Evolutionary conservation across 768 basidiomycete genomes (phyloP).

Genomic region (Hygrophorus pudorinus): DNA sequence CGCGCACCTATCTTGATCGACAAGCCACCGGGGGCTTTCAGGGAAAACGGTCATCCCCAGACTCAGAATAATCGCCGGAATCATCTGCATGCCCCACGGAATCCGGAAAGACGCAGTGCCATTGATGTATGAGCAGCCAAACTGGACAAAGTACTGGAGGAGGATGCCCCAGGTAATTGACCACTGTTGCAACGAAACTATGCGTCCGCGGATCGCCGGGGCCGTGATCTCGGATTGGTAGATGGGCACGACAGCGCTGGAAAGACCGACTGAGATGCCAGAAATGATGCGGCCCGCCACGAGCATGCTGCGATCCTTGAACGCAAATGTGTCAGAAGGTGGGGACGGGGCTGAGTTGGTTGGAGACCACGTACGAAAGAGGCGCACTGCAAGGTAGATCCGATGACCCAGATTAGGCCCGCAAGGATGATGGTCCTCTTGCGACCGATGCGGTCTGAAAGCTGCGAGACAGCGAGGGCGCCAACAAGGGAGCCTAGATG

Average conservation of each 20-base stretch:
- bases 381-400: slow-evolving; percentile 64
- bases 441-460: slow-evolving; percentile 58
- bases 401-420: slow-evolving; percentile 64
- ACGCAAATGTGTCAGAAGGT: slow-evolving; percentile 1
- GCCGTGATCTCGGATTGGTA: slow-evolving; percentile 72
- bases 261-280: slow-evolving; percentile 57
- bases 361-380: slow-evolving; percentile 23
- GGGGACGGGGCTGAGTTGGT: not conserved
- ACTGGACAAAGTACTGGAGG: slow-evolving; percentile 67
- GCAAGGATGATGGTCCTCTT: slow-evolving; percentile 57
- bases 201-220: slow-evolving; percentile 61
- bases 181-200: slow-evolving; percentile 75
- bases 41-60: slow-evolving; percentile 61
- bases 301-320: slow-evolving; percentile 64
- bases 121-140: slow-evolving; percentile 65
- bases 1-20: slow-evolving; percentile 45
- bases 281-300: slow-evolving; percentile 61
- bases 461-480: slow-evolving; percentile 47
- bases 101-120: slow-evolving; percentile 69
- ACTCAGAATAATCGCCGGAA: slow-evolving; percentile 63
- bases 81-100: slow-evolving; percentile 73
- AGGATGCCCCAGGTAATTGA: slow-evolving; percentile 73
- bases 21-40: slow-evolving; percentile 62
- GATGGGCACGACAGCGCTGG: slow-evolving; percentile 59
- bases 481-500: slow-evolving; percentile 57